Conservation (phyloP, 1,284 basidiomycete species). For the Ustilago shanxiensis region DNA sequence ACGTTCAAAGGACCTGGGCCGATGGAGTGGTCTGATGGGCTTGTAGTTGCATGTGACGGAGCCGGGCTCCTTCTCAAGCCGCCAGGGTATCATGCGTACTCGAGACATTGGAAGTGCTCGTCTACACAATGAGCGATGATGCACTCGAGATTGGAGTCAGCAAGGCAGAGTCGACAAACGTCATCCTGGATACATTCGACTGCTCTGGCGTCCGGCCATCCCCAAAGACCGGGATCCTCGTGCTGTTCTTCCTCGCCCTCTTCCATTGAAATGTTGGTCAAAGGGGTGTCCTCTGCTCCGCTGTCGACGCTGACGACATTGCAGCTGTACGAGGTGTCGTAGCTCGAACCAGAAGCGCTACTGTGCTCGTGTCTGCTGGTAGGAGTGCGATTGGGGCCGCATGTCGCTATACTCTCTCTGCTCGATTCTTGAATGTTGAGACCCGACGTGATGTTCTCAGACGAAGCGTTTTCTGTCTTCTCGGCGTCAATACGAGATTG, state of each 20-base stretch:
- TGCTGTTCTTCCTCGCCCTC: neutral
- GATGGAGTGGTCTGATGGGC: too few species aligned
- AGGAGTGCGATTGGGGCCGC: neutral
- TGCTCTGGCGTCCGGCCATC: conserved; percentile 34
- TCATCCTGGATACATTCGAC: conserved; percentile 30
- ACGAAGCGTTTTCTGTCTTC: neutral
- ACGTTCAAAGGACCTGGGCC: too few species aligned
- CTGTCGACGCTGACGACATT: neutral
- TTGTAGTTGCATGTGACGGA: too few species aligned
- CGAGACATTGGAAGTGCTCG: conserved; percentile 9
- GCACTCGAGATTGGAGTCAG: conserved; percentile 15
- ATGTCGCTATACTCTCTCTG: neutral
- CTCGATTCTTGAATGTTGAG: neutral
- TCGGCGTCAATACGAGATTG: neutral
- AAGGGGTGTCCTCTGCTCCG: neutral
- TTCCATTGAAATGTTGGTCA: neutral
- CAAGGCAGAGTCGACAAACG: conserved; percentile 28
- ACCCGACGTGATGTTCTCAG: neutral
- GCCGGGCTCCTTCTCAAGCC: too few species aligned
- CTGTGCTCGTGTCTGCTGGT: neutral
- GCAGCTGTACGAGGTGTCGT: neutral
- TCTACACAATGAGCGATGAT: conserved; percentile 23
- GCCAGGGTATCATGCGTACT: too few species aligned
- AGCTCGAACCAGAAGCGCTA: neutral
- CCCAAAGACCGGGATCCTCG: conserved; percentile 11